Percentiles rank a stretch among this genome's conserved stretches.
These are phyloP conservation scores for Mycena floridula DNA, from an alignment of 768 basidiomycete genomes.

Conservation along the genomic window DNA sequence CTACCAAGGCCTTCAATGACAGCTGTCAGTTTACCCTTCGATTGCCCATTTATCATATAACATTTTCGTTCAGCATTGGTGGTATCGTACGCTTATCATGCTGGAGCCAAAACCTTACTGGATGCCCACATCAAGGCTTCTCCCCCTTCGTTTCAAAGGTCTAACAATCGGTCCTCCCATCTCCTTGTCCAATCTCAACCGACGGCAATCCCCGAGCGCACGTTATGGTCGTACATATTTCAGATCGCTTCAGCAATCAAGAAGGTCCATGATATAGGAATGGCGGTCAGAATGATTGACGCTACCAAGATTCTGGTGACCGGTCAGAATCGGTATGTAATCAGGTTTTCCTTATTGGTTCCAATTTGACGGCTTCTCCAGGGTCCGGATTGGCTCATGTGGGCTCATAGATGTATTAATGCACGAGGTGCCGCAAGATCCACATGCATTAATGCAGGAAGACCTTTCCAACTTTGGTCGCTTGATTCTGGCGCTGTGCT, in stretches of 20 bases:
- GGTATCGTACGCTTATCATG: constrained; percentile 86
- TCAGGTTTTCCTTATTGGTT: not conserved
- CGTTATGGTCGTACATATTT: constrained; percentile 88
- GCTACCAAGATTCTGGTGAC: constrained; percentile 83
- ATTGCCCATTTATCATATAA: constrained; percentile 3
- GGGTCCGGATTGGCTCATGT: constrained; percentile 82
- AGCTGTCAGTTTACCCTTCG: constrained; percentile 56
- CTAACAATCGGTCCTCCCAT: constrained; percentile 17
- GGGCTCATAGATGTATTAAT: constrained; percentile 83
- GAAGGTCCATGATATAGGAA: constrained; percentile 73
- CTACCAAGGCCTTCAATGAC: constrained; percentile 87
- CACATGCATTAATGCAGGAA: constrained; percentile 69
- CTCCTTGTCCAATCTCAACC: constrained; percentile 16
- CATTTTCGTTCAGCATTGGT: constrained; percentile 62
- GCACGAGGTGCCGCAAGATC: constrained; percentile 63
- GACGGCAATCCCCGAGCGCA: constrained; percentile 61
- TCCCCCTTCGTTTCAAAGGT: constrained; percentile 18
- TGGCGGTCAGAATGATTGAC: constrained; percentile 80
- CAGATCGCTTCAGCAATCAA: constrained; percentile 88
- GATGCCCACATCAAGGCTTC: constrained; percentile 68
- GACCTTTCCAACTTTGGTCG: constrained; percentile 85
- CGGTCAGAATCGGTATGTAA: constrained; percentile 72
- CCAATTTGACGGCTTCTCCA: constrained; percentile 17
- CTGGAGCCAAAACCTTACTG: constrained; percentile 74
- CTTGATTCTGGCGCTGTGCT: constrained; percentile 75